These are phyloP conservation scores for Cicer bijugum DNA, from an alignment of 306 rosid species.

Conservation along the genomic window DNA sequence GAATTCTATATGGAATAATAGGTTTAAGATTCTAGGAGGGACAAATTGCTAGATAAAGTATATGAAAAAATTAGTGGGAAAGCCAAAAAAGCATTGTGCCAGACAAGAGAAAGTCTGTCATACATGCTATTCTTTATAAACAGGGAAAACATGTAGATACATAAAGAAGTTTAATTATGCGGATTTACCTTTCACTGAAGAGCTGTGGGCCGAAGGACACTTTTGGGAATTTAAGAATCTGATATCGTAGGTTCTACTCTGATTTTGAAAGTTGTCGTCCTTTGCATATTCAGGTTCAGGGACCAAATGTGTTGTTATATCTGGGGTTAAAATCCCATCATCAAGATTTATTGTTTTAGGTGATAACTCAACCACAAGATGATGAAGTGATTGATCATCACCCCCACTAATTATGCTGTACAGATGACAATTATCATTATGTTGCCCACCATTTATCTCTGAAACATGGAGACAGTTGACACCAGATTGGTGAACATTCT, in stretches of 20 bases:
- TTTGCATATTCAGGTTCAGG: slow-evolving; percentile 46
- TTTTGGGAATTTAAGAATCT: slow-evolving; percentile 56
- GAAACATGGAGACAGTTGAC: slow-evolving; percentile 95
- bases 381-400: slow-evolving; percentile 88
- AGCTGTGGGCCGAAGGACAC: slow-evolving; percentile 83
- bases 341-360: slow-evolving; percentile 41
- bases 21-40: slow-evolving; percentile 14
- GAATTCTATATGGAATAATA: not conserved
- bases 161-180: slow-evolving; percentile 24
- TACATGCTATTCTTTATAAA: slow-evolving; percentile 15
- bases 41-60: slow-evolving; percentile 33
- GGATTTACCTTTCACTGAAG: slow-evolving; percentile 80
- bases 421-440: slow-evolving; percentile 44
- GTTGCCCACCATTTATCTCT: slow-evolving; percentile 53
- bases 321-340: slow-evolving; percentile 47
- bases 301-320: slow-evolving; percentile 28
- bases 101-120: slow-evolving; percentile 10
- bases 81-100: slow-evolving; percentile 24
- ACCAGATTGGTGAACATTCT: slow-evolving; percentile 82
- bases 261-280: slow-evolving; percentile 45
- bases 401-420: slow-evolving; percentile 85
- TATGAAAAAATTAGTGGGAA: not conserved
- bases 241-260: slow-evolving; percentile 49
- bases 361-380: slow-evolving; percentile 63
- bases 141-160: not conserved